A percentile compares a stretch with the other conserved stretches of the same genome.
Evolutionary conservation across 2,329 filamentous ascomycete genomes (phyloP).

Genomic region (Corinectria fuckeliana): DNA sequence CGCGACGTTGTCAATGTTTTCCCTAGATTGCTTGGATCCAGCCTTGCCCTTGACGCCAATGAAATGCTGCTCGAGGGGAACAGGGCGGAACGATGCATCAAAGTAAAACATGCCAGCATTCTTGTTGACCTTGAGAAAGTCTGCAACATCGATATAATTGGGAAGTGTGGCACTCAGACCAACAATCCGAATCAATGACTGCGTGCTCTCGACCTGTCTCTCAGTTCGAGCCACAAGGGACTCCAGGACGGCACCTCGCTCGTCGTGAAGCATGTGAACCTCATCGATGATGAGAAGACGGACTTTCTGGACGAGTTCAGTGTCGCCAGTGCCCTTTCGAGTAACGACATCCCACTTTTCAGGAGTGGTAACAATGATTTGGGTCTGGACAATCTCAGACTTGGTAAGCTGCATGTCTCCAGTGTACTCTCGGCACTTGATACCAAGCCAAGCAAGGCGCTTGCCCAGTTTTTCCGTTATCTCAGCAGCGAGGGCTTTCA

Average conservation of each 20-base stretch:
- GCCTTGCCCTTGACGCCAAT: conserved; percentile 94
- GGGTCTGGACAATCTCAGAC: conserved; percentile 91
- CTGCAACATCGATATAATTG: conserved; percentile 95
- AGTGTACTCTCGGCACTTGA: conserved; percentile 91
- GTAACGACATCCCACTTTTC: conserved; percentile 99
- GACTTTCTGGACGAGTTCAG: conserved; percentile 96
- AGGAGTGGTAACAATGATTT: conserved; percentile 97
- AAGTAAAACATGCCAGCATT: conserved; percentile 96
- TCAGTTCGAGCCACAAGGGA: conserved; percentile 94
- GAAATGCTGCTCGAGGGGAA: conserved; percentile 96
- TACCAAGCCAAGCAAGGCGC: conserved; percentile 89
- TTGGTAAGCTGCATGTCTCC: conserved; percentile 99
- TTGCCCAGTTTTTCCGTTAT: conserved; percentile 94
- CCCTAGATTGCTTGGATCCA: conserved; percentile 78
- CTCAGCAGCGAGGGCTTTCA: conserved; percentile 97
- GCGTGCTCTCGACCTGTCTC: conserved; percentile 95
- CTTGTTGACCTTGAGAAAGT: conserved; percentile 95
- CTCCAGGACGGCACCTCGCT: conserved; percentile 93
- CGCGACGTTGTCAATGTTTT: conserved; percentile 85
- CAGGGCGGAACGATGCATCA: conserved; percentile 92
- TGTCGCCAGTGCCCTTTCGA: conserved; percentile 94
- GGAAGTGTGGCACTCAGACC: conserved; percentile 94
- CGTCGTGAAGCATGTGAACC: conserved; percentile 99
- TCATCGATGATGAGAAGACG: conserved; percentile 96
- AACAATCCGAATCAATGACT: conserved; percentile 94